Conservation (phyloP, 345 rosid species). For the Trapa bicornis region DNA sequence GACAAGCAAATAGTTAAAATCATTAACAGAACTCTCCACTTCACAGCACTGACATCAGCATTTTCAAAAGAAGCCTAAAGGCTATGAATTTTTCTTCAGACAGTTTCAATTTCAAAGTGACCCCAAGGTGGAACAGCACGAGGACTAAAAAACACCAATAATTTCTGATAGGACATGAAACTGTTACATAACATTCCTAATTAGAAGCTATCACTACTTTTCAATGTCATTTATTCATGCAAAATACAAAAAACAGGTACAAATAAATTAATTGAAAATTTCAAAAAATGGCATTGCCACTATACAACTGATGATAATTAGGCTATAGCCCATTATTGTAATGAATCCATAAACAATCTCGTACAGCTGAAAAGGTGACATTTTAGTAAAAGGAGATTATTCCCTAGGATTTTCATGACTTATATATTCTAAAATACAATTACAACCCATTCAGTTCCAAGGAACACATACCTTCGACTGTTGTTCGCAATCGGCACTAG, state of each 20-base stretch:
- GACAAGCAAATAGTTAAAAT: neutral
- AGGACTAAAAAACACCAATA: neutral
- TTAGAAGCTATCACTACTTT: too few species aligned
- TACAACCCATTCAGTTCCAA: neutral
- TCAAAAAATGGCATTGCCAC: neutral
- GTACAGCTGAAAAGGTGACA: neutral
- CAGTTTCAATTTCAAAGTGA: too few species aligned
- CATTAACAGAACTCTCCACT: neutral
- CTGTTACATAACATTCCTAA: neutral
- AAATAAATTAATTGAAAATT: neutral
- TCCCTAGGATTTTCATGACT: neutral
- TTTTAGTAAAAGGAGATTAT: neutral
- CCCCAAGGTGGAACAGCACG: too few species aligned
- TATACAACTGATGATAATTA: neutral
- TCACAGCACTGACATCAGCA: too few species aligned
- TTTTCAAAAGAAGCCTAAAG: too few species aligned
- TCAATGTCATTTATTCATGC: neutral
- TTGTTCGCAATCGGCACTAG: conserved; percentile 49
- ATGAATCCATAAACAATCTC: neutral
- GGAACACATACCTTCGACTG: conserved; percentile 45
- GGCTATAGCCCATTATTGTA: neutral
- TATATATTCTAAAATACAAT: neutral
- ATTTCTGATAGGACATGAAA: neutral
- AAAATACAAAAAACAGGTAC: neutral
- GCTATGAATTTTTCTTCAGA: too few species aligned